These are phyloP conservation scores for Boletus reticulatus DNA, from an alignment of 768 basidiomycete species.

Conservation along the genomic window DNA sequence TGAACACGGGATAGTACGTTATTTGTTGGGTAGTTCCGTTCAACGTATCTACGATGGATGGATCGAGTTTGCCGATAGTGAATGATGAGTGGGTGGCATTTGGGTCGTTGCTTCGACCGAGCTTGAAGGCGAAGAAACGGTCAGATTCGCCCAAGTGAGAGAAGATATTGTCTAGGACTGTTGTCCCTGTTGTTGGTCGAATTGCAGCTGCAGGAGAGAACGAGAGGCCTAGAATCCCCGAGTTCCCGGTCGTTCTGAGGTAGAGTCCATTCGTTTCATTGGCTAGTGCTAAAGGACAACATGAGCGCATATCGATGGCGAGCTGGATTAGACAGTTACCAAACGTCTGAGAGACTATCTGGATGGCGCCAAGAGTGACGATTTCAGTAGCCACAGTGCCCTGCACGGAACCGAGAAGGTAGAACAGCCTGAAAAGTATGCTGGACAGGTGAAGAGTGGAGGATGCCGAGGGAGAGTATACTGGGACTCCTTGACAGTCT, in stretches of 20 bases:
- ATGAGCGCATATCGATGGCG: not conserved
- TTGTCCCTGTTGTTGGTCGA: conserved; percentile 38
- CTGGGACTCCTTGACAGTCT: conserved; percentile 46
- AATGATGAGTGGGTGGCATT: conserved; percentile 40
- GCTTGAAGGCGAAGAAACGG: conserved; percentile 51
- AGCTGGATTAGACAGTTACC: conserved; percentile 28
- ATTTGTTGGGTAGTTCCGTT: conserved; percentile 34
- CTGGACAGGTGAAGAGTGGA: conserved; percentile 31
- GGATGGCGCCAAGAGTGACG: conserved; percentile 43
- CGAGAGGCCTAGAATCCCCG: conserved; percentile 55
- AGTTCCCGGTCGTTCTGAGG: conserved; percentile 46
- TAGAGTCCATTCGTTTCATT: conserved; percentile 42
- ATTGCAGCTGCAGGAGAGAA: conserved; percentile 52
- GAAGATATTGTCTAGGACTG: conserved; percentile 49
- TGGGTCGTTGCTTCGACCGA: conserved; percentile 35
- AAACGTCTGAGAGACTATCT: conserved; percentile 47
- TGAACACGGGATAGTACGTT: conserved; percentile 40
- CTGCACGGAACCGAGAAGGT: conserved; percentile 52
- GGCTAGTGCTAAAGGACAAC: conserved; percentile 39
- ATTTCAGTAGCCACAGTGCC: conserved; percentile 53
- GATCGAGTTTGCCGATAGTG: conserved; percentile 51
- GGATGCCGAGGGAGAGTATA: conserved; percentile 36
- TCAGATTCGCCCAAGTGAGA: conserved; percentile 37
- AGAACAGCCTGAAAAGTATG: conserved; percentile 42
- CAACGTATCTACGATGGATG: conserved; percentile 17